Evolutionary conservation across 495 filamentous ascomycete species (phyloP), one percentile per base, ranked within the genome.

Genomic region (Clavariopsis aquatica): DNA sequence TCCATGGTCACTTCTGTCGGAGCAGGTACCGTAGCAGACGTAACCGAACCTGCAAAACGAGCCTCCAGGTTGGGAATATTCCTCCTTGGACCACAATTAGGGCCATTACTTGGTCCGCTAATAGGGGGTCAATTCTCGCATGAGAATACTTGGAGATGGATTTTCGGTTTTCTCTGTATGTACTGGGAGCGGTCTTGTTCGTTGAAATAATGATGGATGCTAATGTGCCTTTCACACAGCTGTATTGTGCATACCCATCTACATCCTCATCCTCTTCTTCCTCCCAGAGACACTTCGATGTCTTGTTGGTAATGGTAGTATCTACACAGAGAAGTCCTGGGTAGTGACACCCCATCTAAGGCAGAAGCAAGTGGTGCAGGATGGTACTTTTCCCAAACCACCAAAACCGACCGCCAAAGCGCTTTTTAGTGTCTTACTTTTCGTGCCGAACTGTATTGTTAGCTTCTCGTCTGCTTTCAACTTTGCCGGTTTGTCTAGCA

Each of bases 281-380:
- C 66, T 74, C 6, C 74, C 73, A 1, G 74, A 76, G 62, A 76
- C 74, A 9, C 68, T 76, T 9, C 64, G 74, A 5, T 70, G 61
- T 19, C 41, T 59, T 1, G 74, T 74, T 0, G 74, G 74, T 1
- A 73, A 75, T 47, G 74, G 73, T 19, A 20, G 54, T 13, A 38
- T 62, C 1, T 67, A 62, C 29, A 34, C 51, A 23, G 49, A 62
- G 29, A 34, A 36, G n/a, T 41, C 47, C 22, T 72, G 65, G 60
- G 49, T 74, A 23, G 43, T 52, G 9, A 49, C 59, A 10, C 68
- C 62, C 0, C 27, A 22, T 46, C 45, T 15, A 52, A 56, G 49
- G 64, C 62, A 10, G 63, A 45, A 27, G 49, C 27, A 10, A 22
- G 64, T 9, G 70, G 68, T 28, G 66, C 56, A 17, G 55, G 56